Base-by-base conservation (phyloP, 371 early-diverging fungal genomes). In the Mortierella sp. region DNA sequence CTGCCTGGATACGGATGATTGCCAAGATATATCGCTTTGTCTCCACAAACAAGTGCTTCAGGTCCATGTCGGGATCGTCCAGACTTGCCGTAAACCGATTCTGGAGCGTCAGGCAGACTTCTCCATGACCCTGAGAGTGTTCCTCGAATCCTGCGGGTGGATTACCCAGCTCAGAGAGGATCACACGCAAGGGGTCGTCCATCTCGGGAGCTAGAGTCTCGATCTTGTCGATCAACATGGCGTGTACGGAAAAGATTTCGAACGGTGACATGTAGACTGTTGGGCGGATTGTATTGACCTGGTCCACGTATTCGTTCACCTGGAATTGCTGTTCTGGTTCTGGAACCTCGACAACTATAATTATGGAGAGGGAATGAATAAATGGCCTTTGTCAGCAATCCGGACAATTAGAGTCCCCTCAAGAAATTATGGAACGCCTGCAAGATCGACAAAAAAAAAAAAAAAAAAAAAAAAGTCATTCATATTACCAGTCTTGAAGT, bases 171-270 rank as follows among this genome's bases (percentile, higher is more conserved):
- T 96, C 96, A 25, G 87, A 83, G 44, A 97, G 81, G 21, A 98
- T 90, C 3, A 89, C 84, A 4, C 91, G 85, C 14, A 99, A 72
- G 26, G 93, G 92, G 68, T 98, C 98, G 4, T 88, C 85, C 51
- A 82, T 66, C 43, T 90, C 86, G 2, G 88, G 83, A 18, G 86
- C 85, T 18, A 89, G 73, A 26, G 82, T 81, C 37, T 94, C 91
- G 23, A 96, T 66, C 72, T 95, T 92, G 47, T 93, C 88, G 48
- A 90, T 80, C 26, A 99, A 70, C 69, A 91, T 89, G 61, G 88
- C 86, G 72, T 98, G 98, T 60, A 97, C 85, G 47, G 92, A 91
- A 80, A 94, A 94, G 66, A 98, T 89, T 80, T 98, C 98, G 60
- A 87, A 86, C 3, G 96, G 93, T 1, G 95, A 89, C 64, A 98